Conservation (phyloP, 2,329 filamentous ascomycete species). For the Cladosporium sp. region DNA sequence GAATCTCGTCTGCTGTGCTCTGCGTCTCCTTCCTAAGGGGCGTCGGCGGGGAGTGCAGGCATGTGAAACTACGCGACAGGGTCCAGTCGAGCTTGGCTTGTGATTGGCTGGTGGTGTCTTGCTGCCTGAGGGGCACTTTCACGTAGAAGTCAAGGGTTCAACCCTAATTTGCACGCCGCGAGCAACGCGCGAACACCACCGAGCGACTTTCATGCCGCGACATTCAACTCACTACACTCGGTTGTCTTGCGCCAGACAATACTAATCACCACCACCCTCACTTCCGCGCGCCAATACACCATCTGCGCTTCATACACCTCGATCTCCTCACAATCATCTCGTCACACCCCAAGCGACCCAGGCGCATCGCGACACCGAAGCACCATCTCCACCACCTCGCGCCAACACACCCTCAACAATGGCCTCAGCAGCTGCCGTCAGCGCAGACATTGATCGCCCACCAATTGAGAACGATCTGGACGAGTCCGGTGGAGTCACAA, state of each 20-base stretch:
- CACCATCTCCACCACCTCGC: neutral
- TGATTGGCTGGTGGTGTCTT: neutral
- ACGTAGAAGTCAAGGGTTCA: neutral
- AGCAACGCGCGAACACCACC: neutral
- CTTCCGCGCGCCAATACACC: neutral
- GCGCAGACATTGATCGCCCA: slow-evolving; percentile 34
- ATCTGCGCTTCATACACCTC: neutral
- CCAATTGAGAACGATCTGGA: slow-evolving; percentile 33
- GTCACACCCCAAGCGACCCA: neutral
- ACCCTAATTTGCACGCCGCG: neutral
- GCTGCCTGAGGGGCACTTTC: neutral
- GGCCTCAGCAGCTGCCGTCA: slow-evolving; percentile 41
- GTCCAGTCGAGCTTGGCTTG: neutral
- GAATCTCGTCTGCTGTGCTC: neutral
- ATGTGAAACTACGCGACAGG: slow-evolving; percentile 10
- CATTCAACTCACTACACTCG: neutral
- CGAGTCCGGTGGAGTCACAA: slow-evolving; percentile 37
- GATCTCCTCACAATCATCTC: too few relatives aligned
- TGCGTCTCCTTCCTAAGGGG: neutral
- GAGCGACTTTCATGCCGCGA: neutral
- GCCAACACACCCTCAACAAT: slow-evolving; percentile 29
- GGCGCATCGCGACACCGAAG: neutral
- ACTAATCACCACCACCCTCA: neutral
- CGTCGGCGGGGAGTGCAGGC: neutral
- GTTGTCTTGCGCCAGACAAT: neutral